Percentiles rank a stretch among this genome's conserved stretches.
Conservation (phyloP, 2,329 filamentous ascomycete species). For the Neofusicoccum umdonicola region DNA sequence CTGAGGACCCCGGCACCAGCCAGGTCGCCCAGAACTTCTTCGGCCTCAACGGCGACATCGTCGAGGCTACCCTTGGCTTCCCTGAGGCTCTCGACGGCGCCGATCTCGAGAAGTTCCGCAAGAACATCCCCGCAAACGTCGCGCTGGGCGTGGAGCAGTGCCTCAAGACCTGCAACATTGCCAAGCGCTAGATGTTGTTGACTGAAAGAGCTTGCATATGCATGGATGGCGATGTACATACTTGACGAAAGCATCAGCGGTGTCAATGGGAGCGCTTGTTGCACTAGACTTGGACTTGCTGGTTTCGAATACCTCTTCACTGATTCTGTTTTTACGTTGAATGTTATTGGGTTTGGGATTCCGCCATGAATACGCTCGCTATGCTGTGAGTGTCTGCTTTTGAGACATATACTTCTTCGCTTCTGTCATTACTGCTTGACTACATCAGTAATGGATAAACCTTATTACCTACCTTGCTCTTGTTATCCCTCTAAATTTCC, state of each 20-base stretch:
- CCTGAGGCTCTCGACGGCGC: slow-evolving; percentile 32
- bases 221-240: neutral
- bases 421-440: no score
- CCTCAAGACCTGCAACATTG: slow-evolving; percentile 49
- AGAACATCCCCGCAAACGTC: slow-evolving; percentile 47
- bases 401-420: no score
- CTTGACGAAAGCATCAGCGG: neutral
- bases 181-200: slow-evolving; percentile 23
- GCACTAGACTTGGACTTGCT: neutral
- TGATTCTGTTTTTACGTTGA: no score
- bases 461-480: no score
- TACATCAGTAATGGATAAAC: no score
- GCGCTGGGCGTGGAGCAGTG: slow-evolving; percentile 55
- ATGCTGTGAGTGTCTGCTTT: no score
- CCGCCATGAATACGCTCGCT: no score
- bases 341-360: no score
- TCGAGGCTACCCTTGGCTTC: slow-evolving; percentile 39
- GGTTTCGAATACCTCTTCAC: no score
- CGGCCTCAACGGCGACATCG: slow-evolving; percentile 34
- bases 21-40: slow-evolving; percentile 47
- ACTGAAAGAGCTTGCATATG: neutral
- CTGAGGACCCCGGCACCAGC: slow-evolving; percentile 43
- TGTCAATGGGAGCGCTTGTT: neutral
- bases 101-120: slow-evolving; percentile 37
- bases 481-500: no score